Conservation (phyloP, 345 rosid genomes). For the Populus simonii region DNA sequence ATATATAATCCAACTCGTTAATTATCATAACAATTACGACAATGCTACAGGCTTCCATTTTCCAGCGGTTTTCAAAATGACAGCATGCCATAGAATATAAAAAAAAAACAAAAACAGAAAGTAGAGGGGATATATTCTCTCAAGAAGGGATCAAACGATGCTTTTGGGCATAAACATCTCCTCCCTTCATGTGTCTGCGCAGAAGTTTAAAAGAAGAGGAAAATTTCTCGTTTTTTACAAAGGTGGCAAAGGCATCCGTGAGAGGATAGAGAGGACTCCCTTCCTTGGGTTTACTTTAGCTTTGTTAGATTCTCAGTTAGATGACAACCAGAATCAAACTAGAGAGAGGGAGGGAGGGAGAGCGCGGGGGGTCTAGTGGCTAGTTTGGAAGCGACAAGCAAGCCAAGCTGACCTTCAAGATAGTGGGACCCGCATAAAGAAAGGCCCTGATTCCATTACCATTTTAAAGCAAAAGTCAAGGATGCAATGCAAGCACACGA, state of each 20-base stretch:
- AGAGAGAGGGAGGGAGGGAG: neutral
- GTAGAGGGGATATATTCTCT: too few relatives aligned
- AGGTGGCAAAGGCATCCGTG: neutral
- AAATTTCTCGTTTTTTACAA: neutral
- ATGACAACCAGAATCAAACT: neutral
- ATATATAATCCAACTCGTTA: too few relatives aligned
- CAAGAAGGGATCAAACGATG: neutral
- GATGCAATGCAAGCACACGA: slow-evolving; percentile 18
- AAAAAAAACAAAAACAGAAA: too few relatives aligned
- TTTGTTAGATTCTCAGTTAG: slow-evolving; percentile 15
- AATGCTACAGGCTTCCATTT: too few relatives aligned
- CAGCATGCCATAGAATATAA: too few relatives aligned
- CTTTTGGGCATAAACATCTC: neutral
- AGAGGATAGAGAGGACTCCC: neutral
- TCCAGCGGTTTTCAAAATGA: too few relatives aligned
- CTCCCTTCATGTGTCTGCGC: neutral
- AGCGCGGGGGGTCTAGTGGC: neutral
- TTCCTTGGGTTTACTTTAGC: neutral
- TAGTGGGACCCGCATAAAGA: neutral
- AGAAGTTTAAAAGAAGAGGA: neutral
- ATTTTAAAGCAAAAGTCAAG: slow-evolving; percentile 20
- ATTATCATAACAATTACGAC: too few relatives aligned
- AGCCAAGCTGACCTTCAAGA: slow-evolving; percentile 4
- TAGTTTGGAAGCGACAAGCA: slow-evolving; percentile 1
- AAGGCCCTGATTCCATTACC: slow-evolving; percentile 1